Conservation (phyloP, 2,329 filamentous ascomycete genomes). For the Elsinoe australis region DNA sequence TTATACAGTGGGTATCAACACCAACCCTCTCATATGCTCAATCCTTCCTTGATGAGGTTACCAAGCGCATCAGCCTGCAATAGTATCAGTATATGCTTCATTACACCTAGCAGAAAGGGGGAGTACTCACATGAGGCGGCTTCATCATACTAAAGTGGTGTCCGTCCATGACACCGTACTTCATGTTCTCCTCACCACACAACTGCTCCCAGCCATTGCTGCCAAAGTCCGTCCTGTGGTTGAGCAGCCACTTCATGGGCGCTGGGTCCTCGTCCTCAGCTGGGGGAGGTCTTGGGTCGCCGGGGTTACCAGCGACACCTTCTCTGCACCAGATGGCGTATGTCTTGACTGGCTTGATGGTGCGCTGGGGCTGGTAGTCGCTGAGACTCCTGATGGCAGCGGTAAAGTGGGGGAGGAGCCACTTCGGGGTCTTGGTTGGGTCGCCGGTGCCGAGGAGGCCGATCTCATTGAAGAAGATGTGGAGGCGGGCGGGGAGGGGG, state of each 20-base stretch:
- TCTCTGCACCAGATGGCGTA: conserved; percentile 65
- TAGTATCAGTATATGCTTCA: conserved; percentile 1
- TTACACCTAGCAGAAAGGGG: not conserved
- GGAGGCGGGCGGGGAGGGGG: conserved; percentile 49
- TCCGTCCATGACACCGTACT: conserved; percentile 59
- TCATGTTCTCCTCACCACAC: conserved; percentile 54
- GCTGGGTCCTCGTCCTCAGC: conserved; percentile 48
- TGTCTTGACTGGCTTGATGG: conserved; percentile 54
- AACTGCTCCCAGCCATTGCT: conserved; percentile 64
- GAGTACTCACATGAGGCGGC: conserved; percentile 36
- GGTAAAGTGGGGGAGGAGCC: conserved; percentile 66
- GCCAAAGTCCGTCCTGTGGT: conserved; percentile 64
- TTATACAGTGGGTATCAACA: not conserved
- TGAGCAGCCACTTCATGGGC: conserved; percentile 58
- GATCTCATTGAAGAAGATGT: conserved; percentile 65
- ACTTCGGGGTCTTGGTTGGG: conserved; percentile 56
- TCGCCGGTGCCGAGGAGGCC: conserved; percentile 60
- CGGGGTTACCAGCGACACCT: conserved; percentile 60
- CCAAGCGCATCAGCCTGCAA: conserved; percentile 27
- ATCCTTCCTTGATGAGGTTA: conserved; percentile 39
- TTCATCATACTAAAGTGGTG: conserved; percentile 76
- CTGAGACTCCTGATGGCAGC: conserved; percentile 61
- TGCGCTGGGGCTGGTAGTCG: conserved; percentile 59
- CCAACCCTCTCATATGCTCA: conserved; percentile 21
- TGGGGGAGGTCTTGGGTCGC: conserved; percentile 59